Evolutionary conservation across 1,284 basidiomycete species (phyloP), one percentile per base, ranked within the genome.

Genomic region (Microbotryum intermedium): DNA sequence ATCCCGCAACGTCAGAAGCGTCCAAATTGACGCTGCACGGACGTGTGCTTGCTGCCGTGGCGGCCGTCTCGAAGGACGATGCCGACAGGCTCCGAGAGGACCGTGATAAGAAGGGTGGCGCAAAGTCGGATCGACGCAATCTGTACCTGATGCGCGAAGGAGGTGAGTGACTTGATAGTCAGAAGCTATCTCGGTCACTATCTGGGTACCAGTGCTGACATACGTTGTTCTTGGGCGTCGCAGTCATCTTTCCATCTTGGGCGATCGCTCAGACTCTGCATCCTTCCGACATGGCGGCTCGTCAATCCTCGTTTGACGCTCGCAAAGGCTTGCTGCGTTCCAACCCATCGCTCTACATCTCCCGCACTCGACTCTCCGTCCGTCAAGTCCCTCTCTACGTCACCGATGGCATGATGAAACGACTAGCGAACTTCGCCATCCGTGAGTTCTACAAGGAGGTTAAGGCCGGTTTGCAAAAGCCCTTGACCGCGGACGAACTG

Each of bases 61-160:
- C 86, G 20, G 95, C 95, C 4, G 92, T 99, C 20, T 91, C 90
- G 0, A 79, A 92, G 50, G 89, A 91, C 64, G 82, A 88, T 69
- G 95, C 95, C 10, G 80, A 82, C 4, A 85, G 86, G 73, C 80
- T 97, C 51, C 88, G 88, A 70, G 90, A 94, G 64, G 87, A 86
- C 28, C 85, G 87, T 8, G 90, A 94, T 71, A 83, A 84, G 69
- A 81, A 82, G 57, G 70, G 72, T 25, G 80, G 91, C 54, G 85
- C 92, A 74, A 93, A 93, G 75, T 85, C 86, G 1, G 95, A 99
- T 76, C 95, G 95, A 76, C 83, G 94, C 23, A 97, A 97, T 74
- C 84, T 95, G 69, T 97, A 97, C 75, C 82, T 99, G 56, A 82
- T 99, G 71, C 84, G 90, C 25, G 95, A 99, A 81, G 95, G 92